phyloP scores from a whole-genome alignment of 2,329 filamentous ascomycete species.

The Colletotrichum trifolii region DNA sequence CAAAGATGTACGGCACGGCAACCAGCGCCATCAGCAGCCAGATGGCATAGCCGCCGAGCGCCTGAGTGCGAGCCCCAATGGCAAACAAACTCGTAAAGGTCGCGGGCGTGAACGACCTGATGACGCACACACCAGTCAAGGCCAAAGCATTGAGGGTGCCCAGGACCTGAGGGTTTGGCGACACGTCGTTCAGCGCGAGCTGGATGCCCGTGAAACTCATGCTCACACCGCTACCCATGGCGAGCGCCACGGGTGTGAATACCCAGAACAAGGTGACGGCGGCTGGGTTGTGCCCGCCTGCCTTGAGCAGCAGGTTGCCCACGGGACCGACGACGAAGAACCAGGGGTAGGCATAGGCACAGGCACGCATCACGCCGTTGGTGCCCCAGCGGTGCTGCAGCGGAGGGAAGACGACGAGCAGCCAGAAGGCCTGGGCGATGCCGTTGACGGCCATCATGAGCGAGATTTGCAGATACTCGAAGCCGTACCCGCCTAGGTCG shows the following conservation, averaged over 20 bases:
- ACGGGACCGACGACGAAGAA: conserved; percentile 69
- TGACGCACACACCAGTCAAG: conserved; percentile 72
- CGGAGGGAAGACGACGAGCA: conserved; percentile 75
- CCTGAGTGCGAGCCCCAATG: conserved; percentile 69
- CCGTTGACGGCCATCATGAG: conserved; percentile 73
- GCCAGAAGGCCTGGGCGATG: conserved; percentile 75
- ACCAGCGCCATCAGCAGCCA: conserved; percentile 17
- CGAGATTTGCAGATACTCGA: conserved; percentile 72
- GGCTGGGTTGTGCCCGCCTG: conserved; percentile 48
- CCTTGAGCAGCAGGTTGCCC: conserved; percentile 67
- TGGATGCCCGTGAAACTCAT: conserved; percentile 80
- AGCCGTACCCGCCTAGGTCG: conserved; percentile 71
- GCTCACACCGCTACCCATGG: conserved; percentile 70
- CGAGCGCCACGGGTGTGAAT: conserved; percentile 46
- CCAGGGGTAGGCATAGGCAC: conserved; percentile 66
- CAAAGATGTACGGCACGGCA: conserved; percentile 2
- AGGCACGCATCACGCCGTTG: conserved; percentile 69
- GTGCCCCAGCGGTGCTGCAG: conserved; percentile 76
- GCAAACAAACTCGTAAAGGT: conserved; percentile 76
- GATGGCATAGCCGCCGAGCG: conserved; percentile 67
- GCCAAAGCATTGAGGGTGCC: conserved; percentile 71
- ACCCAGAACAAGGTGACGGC: conserved; percentile 67
- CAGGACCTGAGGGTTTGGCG: conserved; percentile 71
- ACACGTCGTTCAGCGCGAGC: conserved; percentile 79
- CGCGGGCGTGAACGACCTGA: conserved; percentile 75